Evolutionary conservation across 78 protist species (phyloP).

Genomic region (Anaeramoeba flamelloides): DNA sequence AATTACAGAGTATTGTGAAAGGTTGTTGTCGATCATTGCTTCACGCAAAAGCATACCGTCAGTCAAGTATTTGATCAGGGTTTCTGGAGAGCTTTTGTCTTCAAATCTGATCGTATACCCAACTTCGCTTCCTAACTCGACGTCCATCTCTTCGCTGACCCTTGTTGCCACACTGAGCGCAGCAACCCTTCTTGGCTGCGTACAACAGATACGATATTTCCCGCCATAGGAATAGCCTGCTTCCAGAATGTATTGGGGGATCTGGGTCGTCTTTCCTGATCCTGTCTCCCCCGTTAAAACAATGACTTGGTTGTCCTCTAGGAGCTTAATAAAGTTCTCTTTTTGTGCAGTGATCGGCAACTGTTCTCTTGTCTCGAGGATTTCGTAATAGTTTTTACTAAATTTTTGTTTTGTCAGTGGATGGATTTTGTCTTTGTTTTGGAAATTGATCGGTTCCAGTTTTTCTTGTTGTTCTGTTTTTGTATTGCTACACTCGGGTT

Average conservation of each 20-base stretch:
- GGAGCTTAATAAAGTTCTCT: conserved; percentile 32
- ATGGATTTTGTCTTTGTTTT: too few relatives aligned
- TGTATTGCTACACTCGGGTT: too few relatives aligned
- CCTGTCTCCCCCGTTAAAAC: conserved; percentile 79
- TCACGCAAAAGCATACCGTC: conserved; percentile 97
- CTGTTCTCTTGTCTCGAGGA: neutral
- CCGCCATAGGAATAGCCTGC: conserved; percentile 52
- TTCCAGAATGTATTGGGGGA: conserved; percentile 81
- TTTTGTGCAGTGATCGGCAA: neutral
- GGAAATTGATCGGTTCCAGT: too few relatives aligned
- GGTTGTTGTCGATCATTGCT: conserved; percentile 78
- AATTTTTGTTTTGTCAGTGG: too few relatives aligned
- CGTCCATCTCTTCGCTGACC: conserved; percentile 93
- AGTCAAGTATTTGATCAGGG: conserved; percentile 64
- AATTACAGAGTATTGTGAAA: conserved; percentile 38
- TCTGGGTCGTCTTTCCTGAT: conserved; percentile 71
- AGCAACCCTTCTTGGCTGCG: conserved; percentile 98
- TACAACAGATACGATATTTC: conserved; percentile 65
- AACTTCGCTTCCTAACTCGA: conserved; percentile 55
- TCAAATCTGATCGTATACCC: conserved; percentile 98
- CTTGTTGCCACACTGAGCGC: conserved; percentile 75
- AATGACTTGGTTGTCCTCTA: conserved; percentile 46
- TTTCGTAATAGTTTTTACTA: conserved; percentile 13
- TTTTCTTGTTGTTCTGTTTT: too few relatives aligned
- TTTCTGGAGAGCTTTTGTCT: conserved; percentile 57